These are phyloP conservation scores for Asclepias syriaca DNA, from an alignment of 257 asterid species.

Conservation along the genomic window DNA sequence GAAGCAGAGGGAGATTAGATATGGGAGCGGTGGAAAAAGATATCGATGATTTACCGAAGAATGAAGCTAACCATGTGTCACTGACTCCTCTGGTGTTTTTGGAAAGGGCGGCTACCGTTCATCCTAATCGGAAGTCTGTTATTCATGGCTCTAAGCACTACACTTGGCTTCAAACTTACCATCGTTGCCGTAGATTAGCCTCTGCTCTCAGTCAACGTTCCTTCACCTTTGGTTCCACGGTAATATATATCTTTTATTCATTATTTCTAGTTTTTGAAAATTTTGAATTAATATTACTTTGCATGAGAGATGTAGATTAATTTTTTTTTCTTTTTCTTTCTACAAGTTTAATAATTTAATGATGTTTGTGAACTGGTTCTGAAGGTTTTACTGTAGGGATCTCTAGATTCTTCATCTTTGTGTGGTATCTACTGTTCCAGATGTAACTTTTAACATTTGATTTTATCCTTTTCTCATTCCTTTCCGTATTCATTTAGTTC, in stretches of 20 bases:
- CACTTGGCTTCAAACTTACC: conserved; percentile 91
- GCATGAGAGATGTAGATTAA: background rate
- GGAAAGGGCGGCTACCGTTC: conserved; percentile 75
- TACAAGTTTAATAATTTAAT: background rate
- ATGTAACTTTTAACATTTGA: background rate
- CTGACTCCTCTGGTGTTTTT: conserved; percentile 77
- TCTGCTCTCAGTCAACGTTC: conserved; percentile 69
- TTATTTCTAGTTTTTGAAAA: background rate
- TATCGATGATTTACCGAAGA: conserved; percentile 87
- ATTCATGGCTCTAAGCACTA: conserved; percentile 59
- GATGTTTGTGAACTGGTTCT: background rate
- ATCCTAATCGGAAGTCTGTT: conserved; percentile 64
- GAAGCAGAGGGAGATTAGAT: background rate
- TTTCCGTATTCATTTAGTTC: background rate
- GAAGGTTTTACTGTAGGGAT: background rate
- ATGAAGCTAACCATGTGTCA: conserved; percentile 68
- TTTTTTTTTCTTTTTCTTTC: no score
- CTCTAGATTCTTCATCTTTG: background rate
- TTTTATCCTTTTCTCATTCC: background rate
- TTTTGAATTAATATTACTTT: background rate
- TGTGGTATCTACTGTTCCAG: background rate
- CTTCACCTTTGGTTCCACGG: conserved; percentile 77
- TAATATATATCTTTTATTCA: conserved; percentile 17
- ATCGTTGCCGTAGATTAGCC: conserved; percentile 83
- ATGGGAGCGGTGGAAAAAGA: conserved; percentile 51